Base-by-base conservation (phyloP, 192 early-diverging fungal species). In the Mycoemilia scoparia region DNA sequence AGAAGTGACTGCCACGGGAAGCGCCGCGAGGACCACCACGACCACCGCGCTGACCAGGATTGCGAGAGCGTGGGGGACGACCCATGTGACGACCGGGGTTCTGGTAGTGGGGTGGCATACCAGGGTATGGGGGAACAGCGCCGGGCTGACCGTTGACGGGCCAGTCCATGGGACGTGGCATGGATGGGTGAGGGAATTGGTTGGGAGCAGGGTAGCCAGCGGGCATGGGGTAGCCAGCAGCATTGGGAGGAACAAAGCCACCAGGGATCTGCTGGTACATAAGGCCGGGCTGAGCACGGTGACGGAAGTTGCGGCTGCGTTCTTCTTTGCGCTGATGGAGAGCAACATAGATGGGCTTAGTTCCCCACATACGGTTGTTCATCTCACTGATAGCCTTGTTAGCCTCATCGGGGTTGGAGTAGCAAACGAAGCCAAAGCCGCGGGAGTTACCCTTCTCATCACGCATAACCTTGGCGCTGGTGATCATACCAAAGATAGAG, bases 391-490 rank as follows among this genome's bases (percentile, higher is more conserved):
- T 87, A 38, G 95, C 95, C 73, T 87, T 90, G 60, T 76, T 89
- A 29, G 95, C 91, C 67, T 98, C 95, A 51, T 95, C 91, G 30
- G 95, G 87, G 22, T 82, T 74, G n/a, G 85, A 84, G 74, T 90
- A 98, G 75, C 95, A 98, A 17, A 98, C 95, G 55, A 98, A 98
- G 10, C 95, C 95, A 42, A 98, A 98, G 23, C 91, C 89, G 53
- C 85, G 82, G 52, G 84, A 87, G 22, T 52, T 51, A 28, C 63
- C 66, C 63, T 76, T 78, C 24, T 98, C 95, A 54, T 98, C 89
- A 43, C 70, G 61, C 95, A 98, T 98, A 43, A 98, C 79, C 73
- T 92, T 91, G 53, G 87, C 87, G 19, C 78, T 83, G 57, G 91
- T 96, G 51, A 98, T 98, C 38, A 74, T 69, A 38, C 95, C 95